Evolutionary conservation across 495 filamentous ascomycete species (phyloP), one percentile per base, ranked within the genome.

Genomic region (Xylaria telfairii): DNA sequence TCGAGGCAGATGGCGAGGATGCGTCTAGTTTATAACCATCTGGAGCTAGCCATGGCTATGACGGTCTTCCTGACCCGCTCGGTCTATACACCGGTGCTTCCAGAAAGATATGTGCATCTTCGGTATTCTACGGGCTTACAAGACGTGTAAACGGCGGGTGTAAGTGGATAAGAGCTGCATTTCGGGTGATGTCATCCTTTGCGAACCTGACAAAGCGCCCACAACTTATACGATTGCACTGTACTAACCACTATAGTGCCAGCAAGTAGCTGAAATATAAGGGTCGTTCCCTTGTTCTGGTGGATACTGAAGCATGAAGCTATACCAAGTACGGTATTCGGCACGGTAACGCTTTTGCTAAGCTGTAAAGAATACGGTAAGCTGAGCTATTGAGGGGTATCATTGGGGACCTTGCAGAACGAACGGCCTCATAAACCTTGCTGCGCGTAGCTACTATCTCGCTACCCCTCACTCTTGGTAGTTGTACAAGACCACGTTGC

Each of bases 101-200:
- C 13, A 54, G 47, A 54, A 26, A 9, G 21, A 19, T 28, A 28
- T 26, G 47, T 47, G 47, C 47, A 8, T 39, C 34, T 54, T 66
- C 64, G 64, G 64, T 66, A 47, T 59, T 59, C 34, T 24, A 59
- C 51, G 51, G 65, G 24, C 37, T 41, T 67, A 46, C 10, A 19
- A 46, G 51, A 44, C 2, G 39, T 44, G 34, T 56, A 54, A 42
- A 34, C 42, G 64, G 64, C 46, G 53, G 66, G 24, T 47, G 66
- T 44, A 47, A 49, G 53, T 68, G 66, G 66, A 47, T 68, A 47
- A 15, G 21, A 34, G 66, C 56, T 61, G 56, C 59, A n/a, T 53
- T 49, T 19, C 56, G 3, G 5, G 44, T 69, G 67, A 69, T 69
- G 67, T 69, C 67, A 69, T 63, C n/a, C 30, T 42, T 54, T 66